Conservation (phyloP, 371 early-diverging fungal genomes). For the Mortierella sp. region DNA sequence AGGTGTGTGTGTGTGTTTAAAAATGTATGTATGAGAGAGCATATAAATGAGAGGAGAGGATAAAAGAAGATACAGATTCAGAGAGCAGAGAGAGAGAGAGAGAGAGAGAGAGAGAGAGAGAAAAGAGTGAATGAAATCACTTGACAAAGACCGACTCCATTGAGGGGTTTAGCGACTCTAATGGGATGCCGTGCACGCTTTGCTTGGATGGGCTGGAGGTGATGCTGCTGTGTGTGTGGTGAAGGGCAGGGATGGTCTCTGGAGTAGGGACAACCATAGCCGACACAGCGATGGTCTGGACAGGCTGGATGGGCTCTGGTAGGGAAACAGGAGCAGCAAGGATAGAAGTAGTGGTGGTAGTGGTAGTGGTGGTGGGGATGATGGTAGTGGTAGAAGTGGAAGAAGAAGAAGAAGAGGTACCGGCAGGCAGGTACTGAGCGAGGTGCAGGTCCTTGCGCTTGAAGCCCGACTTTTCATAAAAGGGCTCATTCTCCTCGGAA, state of each 20-base stretch:
- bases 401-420: too few relatives aligned
- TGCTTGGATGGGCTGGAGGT: background rate
- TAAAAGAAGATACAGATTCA: too few relatives aligned
- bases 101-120: too few relatives aligned
- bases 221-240: slow-evolving; percentile 5
- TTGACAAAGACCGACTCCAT: slow-evolving; percentile 45
- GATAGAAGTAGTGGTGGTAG: background rate
- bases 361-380: background rate
- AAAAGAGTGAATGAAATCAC: background rate
- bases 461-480: slow-evolving; percentile 95
- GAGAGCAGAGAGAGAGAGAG: too few relatives aligned
- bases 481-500: slow-evolving; percentile 83
- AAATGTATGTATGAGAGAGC: too few relatives aligned
- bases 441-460: slow-evolving; percentile 88
- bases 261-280: background rate
- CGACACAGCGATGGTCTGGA: background rate
- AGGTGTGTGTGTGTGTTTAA: background rate
- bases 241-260: slow-evolving; percentile 1
- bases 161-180: slow-evolving; percentile 27
- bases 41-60: too few relatives aligned
- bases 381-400: slow-evolving; percentile 23
- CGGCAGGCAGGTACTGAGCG: slow-evolving; percentile 76
- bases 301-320: slow-evolving; percentile 3
- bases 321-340: background rate
- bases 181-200: slow-evolving; percentile 13